These are phyloP conservation scores for Saccharomyces hybrid DNA, from an alignment of 1,139 yeast species.

Conservation along the genomic window DNA sequence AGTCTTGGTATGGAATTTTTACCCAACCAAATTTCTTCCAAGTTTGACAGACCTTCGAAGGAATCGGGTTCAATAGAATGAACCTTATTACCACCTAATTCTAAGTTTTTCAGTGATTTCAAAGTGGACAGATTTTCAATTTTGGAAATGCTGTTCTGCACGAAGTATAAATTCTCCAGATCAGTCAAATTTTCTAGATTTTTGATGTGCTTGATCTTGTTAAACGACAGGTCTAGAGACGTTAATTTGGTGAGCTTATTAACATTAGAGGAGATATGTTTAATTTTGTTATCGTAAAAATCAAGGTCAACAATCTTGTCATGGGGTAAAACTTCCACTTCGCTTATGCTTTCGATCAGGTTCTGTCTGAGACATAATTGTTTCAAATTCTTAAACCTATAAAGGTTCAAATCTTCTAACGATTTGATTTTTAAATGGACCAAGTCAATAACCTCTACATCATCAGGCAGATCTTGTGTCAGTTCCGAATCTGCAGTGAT, in stretches of 20 bases:
- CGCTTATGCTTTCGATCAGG: conserved; percentile 64
- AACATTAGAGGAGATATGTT: conserved; percentile 67
- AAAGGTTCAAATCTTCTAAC: conserved; percentile 56
- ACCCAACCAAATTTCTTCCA: conserved; percentile 88
- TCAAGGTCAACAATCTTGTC: conserved; percentile 69
- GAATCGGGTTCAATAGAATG: conserved; percentile 47
- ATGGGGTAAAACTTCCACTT: conserved; percentile 53
- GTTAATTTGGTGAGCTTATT: conserved; percentile 52
- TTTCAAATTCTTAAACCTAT: conserved; percentile 51
- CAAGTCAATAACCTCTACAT: conserved; percentile 63
- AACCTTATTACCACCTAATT: conserved; percentile 86
- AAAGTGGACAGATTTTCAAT: conserved; percentile 62
- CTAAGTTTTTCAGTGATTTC: conserved; percentile 59
- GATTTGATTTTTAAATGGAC: conserved; percentile 71
- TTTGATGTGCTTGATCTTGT: conserved; percentile 81
- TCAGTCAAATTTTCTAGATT: conserved; percentile 59
- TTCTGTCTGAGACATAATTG: conserved; percentile 78
- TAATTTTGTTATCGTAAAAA: conserved; percentile 84
- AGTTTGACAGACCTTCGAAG: conserved; percentile 39
- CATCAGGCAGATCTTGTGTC: conserved; percentile 53
- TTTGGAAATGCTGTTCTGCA: conserved; percentile 76
- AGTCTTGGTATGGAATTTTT: conserved; percentile 69
- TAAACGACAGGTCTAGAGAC: conserved; percentile 78
- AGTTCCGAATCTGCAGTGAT: conserved; percentile 50
- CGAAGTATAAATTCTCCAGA: conserved; percentile 68